Evolutionary conservation across 2,329 filamentous ascomycete species (phyloP).

Genomic region (Parasarocladium wereldwijsianum): DNA sequence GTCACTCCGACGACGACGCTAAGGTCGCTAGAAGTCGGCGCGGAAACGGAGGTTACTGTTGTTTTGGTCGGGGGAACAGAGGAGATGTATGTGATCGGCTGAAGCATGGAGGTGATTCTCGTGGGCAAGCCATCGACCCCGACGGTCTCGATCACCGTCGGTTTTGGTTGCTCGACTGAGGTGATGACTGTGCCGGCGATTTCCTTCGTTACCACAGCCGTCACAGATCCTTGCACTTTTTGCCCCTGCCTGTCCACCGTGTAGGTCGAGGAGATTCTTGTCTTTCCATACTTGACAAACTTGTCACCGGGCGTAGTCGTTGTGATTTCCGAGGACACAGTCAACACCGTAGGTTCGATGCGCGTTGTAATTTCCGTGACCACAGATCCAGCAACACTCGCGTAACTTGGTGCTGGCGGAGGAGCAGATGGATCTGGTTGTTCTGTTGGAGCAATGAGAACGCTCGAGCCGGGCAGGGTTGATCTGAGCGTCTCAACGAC

Average conservation of each 20-base stretch:
- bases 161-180: slow-evolving; percentile 1
- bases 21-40: neutral
- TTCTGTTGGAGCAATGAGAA: neutral
- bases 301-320: slow-evolving; percentile 1
- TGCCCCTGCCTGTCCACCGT: neutral
- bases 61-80: slow-evolving; percentile 1
- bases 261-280: slow-evolving; percentile 2
- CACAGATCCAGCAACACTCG: neutral
- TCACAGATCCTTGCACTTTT: slow-evolving; percentile 1
- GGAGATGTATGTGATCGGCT: neutral
- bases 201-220: neutral
- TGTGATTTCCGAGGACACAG: neutral
- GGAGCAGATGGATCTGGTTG: neutral
- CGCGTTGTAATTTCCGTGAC: neutral
- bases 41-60: neutral
- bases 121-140: neutral
- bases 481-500: slow-evolving; percentile 1
- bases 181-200: slow-evolving; percentile 1
- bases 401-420: neutral
- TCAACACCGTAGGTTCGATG: neutral
- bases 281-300: slow-evolving; percentile 1
- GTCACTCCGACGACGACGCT: slow-evolving; percentile 1
- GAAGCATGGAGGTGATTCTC: neutral
- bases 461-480: neutral
- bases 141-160: neutral